Evolutionary conservation across 1,284 basidiomycete genomes (phyloP).

Genomic region (Ceratobasidium theobromae): DNA sequence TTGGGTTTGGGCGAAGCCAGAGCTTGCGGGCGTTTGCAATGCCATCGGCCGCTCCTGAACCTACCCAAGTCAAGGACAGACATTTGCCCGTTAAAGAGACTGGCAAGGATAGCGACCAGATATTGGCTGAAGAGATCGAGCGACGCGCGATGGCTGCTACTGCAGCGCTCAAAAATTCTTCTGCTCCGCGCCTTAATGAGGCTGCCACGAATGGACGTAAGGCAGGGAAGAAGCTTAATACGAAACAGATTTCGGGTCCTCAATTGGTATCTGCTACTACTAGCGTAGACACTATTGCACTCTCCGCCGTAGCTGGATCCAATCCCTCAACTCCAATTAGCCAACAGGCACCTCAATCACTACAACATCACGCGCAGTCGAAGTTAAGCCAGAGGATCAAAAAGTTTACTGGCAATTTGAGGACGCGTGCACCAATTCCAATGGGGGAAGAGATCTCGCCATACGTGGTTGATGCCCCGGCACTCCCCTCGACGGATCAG

Average conservation of each 20-base stretch:
- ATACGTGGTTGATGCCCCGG: constrained; percentile 16
- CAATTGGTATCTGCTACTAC: constrained; percentile 70
- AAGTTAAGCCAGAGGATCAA: constrained; percentile 68
- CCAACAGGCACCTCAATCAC: constrained; percentile 42
- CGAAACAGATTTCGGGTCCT: constrained; percentile 72
- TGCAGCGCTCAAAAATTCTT: constrained; percentile 36
- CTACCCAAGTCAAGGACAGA: not conserved
- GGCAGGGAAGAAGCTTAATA: constrained; percentile 57
- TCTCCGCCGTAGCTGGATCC: constrained; percentile 42
- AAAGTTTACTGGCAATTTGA: constrained; percentile 66
- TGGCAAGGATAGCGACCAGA: not conserved
- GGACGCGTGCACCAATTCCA: constrained; percentile 55
- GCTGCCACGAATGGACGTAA: constrained; percentile 45
- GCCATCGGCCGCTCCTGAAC: constrained; percentile 1
- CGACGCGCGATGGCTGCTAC: constrained; percentile 36
- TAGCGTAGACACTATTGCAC: constrained; percentile 71
- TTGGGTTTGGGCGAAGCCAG: constrained; percentile 11
- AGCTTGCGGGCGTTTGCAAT: constrained; percentile 25
- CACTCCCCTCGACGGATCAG: not conserved
- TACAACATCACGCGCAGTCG: constrained; percentile 43
- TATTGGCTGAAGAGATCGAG: constrained; percentile 33
- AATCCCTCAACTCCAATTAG: constrained; percentile 40
- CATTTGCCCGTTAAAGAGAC: not conserved
- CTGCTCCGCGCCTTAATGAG: constrained; percentile 14
- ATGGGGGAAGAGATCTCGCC: constrained; percentile 53